Evolutionary conservation across 805 yeast species (phyloP).

Genomic region (Barnettozyma populi): DNA sequence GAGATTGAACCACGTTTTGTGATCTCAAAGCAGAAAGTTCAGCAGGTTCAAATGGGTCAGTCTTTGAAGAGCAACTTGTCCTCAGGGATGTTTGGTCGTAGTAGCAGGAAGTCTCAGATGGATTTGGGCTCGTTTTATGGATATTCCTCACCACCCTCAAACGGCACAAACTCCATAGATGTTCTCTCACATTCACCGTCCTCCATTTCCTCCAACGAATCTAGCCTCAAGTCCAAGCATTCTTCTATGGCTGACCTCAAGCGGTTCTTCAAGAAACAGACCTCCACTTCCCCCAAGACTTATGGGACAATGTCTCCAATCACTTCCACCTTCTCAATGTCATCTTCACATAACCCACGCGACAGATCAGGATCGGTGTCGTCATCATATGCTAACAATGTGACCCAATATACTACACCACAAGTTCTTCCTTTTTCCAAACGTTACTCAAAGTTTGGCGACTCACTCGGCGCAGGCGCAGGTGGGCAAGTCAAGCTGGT

Average conservation of each 20-base stretch:
- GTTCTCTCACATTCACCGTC: conserved; percentile 24
- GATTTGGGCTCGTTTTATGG: conserved; percentile 25
- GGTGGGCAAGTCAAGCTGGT: conserved; percentile 86
- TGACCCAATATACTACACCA: conserved; percentile 34
- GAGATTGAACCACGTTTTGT: conserved; percentile 83
- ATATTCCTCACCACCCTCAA: conserved; percentile 13
- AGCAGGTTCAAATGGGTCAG: conserved; percentile 21
- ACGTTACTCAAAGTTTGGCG: conserved; percentile 77
- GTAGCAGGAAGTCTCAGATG: conserved; percentile 35
- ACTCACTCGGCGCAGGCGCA: conserved; percentile 89
- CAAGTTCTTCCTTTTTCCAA: conserved; percentile 55
- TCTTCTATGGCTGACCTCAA: conserved; percentile 76
- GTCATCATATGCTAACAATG: conserved; percentile 33
- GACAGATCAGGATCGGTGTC: conserved; percentile 25
- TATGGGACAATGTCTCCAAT: conserved; percentile 14
- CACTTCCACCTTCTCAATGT: conserved; percentile 13
- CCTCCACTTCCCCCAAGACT: conserved; percentile 19
- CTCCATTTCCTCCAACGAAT: conserved; percentile 22
- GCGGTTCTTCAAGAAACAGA: conserved; percentile 56
- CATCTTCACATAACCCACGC: conserved; percentile 10
- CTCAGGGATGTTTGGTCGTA: conserved; percentile 40
- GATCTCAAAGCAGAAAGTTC: conserved; percentile 71
- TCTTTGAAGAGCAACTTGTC: conserved; percentile 14
- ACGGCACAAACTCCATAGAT: conserved; percentile 5
- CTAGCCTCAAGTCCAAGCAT: conserved; percentile 44